Base-by-base conservation (phyloP, 495 filamentous ascomycete genomes). In the Hypomontagnella submonticulosa region DNA sequence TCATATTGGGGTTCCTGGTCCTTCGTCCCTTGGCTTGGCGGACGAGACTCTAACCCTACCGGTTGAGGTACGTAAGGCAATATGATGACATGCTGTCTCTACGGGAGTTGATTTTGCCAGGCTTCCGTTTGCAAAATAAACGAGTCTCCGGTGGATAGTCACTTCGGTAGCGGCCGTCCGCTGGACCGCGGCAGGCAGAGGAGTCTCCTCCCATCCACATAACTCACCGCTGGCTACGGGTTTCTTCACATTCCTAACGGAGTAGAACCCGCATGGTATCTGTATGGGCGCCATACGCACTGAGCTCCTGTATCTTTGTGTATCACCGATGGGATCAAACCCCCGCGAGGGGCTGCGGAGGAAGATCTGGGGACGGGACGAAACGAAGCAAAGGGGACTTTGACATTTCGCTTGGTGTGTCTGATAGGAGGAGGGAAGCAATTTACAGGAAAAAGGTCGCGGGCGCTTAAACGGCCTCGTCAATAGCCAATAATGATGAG, bases 381-480 rank as follows among this genome's bases (percentile, higher is more conserved):
- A 44, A 52, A 48, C 27, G 30, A 37, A 20, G n/a, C 18, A 47
- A 23, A 20, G 16, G 16, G n/a, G 18, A 13, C 11, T 20, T 13
- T 11, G 9, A 11, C 36, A 11, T 40, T 13, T 38, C 2, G 3
- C 3, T 15, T 32, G 38, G 43, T 46, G 19, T 37, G 32, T 36
- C 32, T 18, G 37, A 58, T 46, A 59, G 34, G 49, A 68, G 37
- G 52, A 53, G 30, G 51, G 20, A 41, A 42, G 54, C 59, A 68
- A 68, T 63, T 63, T 44, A 69, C 56, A 30, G 52, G 33, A 32
- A 51, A 60, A 64, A 69, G 66, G 66, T 69, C 60, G 66, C 52
- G 66, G 66, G 66, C 66, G 66, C 66, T 69, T 69, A 69, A 64
- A 50, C 12, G 32, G 46, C 12, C 46, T 38, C 30, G 8, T 8